Conservation (phyloP, 345 rosid genomes). For the Eucalyptus marginata region DNA sequence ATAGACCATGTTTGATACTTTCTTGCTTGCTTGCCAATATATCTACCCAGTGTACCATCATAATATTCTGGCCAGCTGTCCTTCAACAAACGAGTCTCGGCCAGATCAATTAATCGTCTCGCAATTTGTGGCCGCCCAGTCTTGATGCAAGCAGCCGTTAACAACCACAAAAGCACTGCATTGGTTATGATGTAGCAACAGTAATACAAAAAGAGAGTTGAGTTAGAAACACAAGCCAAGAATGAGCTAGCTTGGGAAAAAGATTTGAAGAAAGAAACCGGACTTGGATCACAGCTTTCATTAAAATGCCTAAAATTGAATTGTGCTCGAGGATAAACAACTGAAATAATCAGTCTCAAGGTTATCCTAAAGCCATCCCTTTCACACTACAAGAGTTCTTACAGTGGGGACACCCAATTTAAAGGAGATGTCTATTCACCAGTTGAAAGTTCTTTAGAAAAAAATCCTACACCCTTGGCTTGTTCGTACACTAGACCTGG, state of each 20-base stretch:
- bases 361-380: not conserved
- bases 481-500: not conserved
- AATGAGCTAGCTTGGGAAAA: not conserved
- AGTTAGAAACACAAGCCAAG: not conserved
- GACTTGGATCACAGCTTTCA: not conserved
- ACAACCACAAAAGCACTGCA: conserved; percentile 60
- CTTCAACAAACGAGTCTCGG: conserved; percentile 50
- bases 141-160: conserved; percentile 74
- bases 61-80: conserved; percentile 78
- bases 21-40: conserved; percentile 67
- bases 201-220: not conserved
- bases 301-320: not conserved
- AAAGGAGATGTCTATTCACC: not conserved
- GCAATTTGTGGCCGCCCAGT: conserved; percentile 79
- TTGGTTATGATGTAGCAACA: not conserved
- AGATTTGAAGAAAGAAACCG: not conserved
- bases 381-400: not conserved
- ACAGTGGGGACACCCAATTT: not conserved
- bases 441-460: not conserved
- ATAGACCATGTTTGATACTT: conserved; percentile 61
- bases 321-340: not conserved
- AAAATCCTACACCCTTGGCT: not conserved
- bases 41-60: conserved; percentile 56
- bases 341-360: not conserved
- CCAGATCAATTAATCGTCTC: conserved; percentile 51